A percentile compares a stretch with the other conserved stretches of the same genome.
Evolutionary conservation across 2,329 filamentous ascomycete genomes (phyloP).

Genomic region (Orbilia ellipsospora): DNA sequence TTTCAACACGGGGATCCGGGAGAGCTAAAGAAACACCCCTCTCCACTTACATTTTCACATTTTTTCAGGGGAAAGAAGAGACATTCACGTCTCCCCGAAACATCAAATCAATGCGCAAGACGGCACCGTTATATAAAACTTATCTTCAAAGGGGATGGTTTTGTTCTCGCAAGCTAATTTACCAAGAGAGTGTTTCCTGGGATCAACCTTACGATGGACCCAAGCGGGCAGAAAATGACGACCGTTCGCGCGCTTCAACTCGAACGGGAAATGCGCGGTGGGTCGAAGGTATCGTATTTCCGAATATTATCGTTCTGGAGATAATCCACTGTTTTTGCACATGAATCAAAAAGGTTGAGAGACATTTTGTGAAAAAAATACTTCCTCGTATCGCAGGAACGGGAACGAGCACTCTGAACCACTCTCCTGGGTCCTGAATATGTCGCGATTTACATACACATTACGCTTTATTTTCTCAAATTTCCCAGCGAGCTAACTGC

Average conservation of each 20-base stretch:
- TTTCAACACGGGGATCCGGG: conserved; percentile 47
- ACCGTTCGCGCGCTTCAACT: background rate
- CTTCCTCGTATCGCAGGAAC: conserved; percentile 7
- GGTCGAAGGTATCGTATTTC: background rate
- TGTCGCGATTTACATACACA: conserved; percentile 46
- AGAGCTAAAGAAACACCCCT: conserved; percentile 34
- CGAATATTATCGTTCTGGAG: conserved; percentile 4
- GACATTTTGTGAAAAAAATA: no score
- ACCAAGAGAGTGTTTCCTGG: conserved; percentile 50
- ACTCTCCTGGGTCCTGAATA: conserved; percentile 38
- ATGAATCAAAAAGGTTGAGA: conserved; percentile 10
- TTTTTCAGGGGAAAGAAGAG: conserved; percentile 24
- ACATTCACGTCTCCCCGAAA: conserved; percentile 39
- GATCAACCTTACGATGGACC: conserved; percentile 37
- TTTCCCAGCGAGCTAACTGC: conserved; percentile 9
- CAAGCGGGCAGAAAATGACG: conserved; percentile 46
- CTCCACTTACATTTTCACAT: background rate
- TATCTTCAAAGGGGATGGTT: conserved; percentile 34
- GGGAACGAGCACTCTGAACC: conserved; percentile 31
- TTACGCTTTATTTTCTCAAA: conserved; percentile 20
- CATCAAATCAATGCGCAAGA: conserved; percentile 18
- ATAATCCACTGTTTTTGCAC: conserved; percentile 6
- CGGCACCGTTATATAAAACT: conserved; percentile 21
- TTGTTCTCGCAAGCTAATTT: conserved; percentile 31
- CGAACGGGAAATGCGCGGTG: background rate